These are phyloP conservation scores for Cordyceps cicadae DNA, from an alignment of 2,329 filamentous ascomycete species.

Conservation along the genomic window DNA sequence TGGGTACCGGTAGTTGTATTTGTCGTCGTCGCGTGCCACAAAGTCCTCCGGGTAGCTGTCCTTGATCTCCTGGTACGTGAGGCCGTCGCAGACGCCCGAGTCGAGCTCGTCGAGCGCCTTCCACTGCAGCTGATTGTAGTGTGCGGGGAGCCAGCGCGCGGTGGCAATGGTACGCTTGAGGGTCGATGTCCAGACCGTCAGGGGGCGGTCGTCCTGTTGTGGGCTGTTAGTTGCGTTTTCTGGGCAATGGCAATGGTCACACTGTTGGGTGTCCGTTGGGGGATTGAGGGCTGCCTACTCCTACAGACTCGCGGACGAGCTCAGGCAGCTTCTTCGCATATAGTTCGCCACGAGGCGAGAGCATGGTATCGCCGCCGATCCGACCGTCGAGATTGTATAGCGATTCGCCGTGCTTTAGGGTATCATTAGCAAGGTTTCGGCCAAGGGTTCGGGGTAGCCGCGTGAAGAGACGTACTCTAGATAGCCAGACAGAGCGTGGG, in stretches of 20 bases:
- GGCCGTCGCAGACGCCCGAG: constrained; percentile 88
- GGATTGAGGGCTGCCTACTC: constrained; percentile 46
- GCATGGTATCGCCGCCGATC: constrained; percentile 84
- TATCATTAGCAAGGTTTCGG: background rate
- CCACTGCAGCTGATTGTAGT: constrained; percentile 95
- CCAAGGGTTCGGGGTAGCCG: too few species aligned
- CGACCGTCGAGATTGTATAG: constrained; percentile 82
- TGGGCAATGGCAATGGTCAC: background rate
- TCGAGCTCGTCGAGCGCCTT: constrained; percentile 97
- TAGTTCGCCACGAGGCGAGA: constrained; percentile 78
- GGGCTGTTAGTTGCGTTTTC: background rate
- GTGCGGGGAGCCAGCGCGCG: constrained; percentile 66
- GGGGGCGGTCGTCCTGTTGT: constrained; percentile 47
- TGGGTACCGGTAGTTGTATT: constrained; percentile 98
- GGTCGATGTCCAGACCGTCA: constrained; percentile 56
- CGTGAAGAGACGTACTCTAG: constrained; percentile 54
- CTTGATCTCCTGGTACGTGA: constrained; percentile 94
- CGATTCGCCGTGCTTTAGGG: constrained; percentile 76
- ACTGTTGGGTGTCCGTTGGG: constrained; percentile 26
- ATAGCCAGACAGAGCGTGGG: constrained; percentile 92
- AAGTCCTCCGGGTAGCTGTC: constrained; percentile 91
- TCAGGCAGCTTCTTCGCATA: constrained; percentile 81
- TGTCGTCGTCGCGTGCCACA: constrained; percentile 89
- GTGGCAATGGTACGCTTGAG: constrained; percentile 83
- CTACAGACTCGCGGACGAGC: constrained; percentile 76